A percentile compares a stretch with the other conserved stretches of the same genome.
Conservation (phyloP, 352 stramenopile species). For the Phytophthora boehmeriae region DNA sequence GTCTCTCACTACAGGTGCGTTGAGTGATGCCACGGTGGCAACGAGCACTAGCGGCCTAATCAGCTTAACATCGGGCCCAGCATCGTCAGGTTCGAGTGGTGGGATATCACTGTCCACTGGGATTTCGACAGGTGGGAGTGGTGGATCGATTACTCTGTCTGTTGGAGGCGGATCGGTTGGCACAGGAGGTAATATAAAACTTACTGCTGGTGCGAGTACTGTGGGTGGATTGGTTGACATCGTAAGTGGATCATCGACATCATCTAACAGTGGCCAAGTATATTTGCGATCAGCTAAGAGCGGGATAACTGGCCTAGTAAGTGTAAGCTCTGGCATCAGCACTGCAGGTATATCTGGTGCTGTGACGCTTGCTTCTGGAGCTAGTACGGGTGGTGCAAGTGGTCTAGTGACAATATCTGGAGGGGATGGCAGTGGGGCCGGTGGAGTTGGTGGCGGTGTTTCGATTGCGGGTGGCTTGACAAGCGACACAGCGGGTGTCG, state of each 20-base stretch:
- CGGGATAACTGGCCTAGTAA: slow-evolving; percentile 30
- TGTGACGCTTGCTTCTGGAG: slow-evolving; percentile 49
- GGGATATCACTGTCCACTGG: slow-evolving; percentile 45
- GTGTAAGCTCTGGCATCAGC: slow-evolving; percentile 32
- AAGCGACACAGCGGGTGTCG: slow-evolving; percentile 9
- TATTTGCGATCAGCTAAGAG: slow-evolving; percentile 35
- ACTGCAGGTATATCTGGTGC: slow-evolving; percentile 33
- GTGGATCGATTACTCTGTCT: slow-evolving; percentile 47
- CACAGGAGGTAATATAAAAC: slow-evolving; percentile 45
- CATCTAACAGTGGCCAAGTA: slow-evolving; percentile 47
- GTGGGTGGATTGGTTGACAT: slow-evolving; percentile 49
- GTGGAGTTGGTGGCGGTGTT: slow-evolving; percentile 37
- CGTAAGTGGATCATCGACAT: slow-evolving; percentile 33
- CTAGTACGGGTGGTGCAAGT: slow-evolving; percentile 31
- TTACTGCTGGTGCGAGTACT: slow-evolving; percentile 45
- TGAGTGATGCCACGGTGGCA: slow-evolving; percentile 2
- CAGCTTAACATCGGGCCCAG: slow-evolving; percentile 17
- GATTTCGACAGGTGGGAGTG: slow-evolving; percentile 38
- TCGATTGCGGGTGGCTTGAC: slow-evolving; percentile 28
- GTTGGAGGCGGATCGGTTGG: slow-evolving; percentile 51
- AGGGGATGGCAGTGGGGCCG: slow-evolving; percentile 31
- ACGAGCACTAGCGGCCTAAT: slow-evolving; percentile 25
- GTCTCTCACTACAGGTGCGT: slow-evolving; percentile 9
- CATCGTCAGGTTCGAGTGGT: slow-evolving; percentile 33
- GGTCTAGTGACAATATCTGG: slow-evolving; percentile 47